Percentiles rank a stretch among this genome's conserved stretches.
phyloP scores from a whole-genome alignment of 1,284 basidiomycete species.

The Takashimella tepidaria region DNA sequence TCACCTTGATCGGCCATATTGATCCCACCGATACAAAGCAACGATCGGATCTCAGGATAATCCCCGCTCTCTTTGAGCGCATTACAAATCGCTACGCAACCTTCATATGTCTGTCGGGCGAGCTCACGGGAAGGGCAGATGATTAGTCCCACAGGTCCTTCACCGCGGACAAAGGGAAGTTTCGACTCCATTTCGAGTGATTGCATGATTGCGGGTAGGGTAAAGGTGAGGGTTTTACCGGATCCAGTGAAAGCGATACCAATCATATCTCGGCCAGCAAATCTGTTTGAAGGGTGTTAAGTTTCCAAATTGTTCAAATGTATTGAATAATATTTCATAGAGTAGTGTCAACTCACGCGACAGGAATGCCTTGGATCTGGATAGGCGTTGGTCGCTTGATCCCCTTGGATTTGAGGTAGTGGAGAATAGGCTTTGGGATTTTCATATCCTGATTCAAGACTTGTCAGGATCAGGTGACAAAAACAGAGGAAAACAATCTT shows the following conservation, averaged over 20 bases:
- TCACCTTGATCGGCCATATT: slow-evolving; percentile 95
- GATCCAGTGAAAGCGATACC: slow-evolving; percentile 94
- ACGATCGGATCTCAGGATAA: slow-evolving; percentile 78
- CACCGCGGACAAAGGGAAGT: slow-evolving; percentile 81
- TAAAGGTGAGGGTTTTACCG: slow-evolving; percentile 87
- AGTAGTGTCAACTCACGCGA: slow-evolving; percentile 59
- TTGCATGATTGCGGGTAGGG: slow-evolving; percentile 90
- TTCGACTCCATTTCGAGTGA: slow-evolving; percentile 88
- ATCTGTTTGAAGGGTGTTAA: slow-evolving; percentile 51
- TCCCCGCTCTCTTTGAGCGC: slow-evolving; percentile 68
- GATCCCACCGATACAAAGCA: slow-evolving; percentile 96
- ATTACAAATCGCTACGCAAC: slow-evolving; percentile 76
- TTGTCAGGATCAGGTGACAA: neutral
- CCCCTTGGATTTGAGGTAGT: slow-evolving; percentile 74
- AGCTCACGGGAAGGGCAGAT: slow-evolving; percentile 93
- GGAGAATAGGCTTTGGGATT: slow-evolving; percentile 76
- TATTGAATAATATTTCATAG: neutral
- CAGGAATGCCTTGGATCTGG: slow-evolving; percentile 93
- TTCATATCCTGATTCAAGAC: slow-evolving; percentile 96
- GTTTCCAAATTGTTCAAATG: neutral
- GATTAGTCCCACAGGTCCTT: slow-evolving; percentile 92
- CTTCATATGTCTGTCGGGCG: slow-evolving; percentile 94
- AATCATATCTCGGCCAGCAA: slow-evolving; percentile 86
- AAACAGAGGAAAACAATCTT: neutral
- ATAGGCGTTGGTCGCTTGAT: slow-evolving; percentile 90